Percentiles rank a stretch among this genome's conserved stretches.
Evolutionary conservation across 1,284 basidiomycete species (phyloP).

Genomic region (Malassezia restricta): DNA sequence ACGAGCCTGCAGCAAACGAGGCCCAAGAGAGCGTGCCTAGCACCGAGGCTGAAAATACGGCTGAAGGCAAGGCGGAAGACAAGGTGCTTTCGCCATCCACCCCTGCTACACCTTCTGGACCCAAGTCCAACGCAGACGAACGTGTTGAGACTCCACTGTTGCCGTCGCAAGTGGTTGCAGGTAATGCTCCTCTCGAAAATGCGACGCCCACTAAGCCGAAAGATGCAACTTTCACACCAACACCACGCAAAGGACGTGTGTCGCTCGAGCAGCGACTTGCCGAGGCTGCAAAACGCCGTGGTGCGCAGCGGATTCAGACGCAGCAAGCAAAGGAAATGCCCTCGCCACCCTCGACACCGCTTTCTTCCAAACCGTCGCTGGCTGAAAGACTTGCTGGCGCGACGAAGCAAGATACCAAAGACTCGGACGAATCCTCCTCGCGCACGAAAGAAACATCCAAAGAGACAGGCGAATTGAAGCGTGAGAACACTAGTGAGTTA

Average conservation of each 20-base stretch:
- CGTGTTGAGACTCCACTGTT: no score
- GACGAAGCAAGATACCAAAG: background rate
- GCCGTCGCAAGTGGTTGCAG: no score
- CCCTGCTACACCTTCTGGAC: background rate
- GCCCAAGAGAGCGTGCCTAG: background rate
- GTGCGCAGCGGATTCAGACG: background rate
- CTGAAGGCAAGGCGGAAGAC: background rate
- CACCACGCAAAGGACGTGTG: background rate
- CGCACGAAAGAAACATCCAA: background rate
- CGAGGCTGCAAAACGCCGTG: slow-evolving; percentile 8
- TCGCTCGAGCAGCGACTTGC: slow-evolving; percentile 9
- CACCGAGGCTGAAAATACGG: background rate
- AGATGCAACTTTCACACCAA: no score
- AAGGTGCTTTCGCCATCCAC: background rate
- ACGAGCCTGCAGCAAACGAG: background rate
- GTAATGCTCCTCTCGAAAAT: no score
- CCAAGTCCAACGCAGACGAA: background rate
- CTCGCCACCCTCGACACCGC: background rate
- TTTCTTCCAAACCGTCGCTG: background rate
- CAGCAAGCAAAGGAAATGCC: background rate
- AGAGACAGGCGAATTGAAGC: no score
- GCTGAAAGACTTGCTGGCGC: background rate
- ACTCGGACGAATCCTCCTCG: background rate
- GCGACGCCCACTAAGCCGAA: no score
- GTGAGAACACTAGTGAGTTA: no score